Conservation (phyloP, 257 asterid genomes). For the Scutellaria minor region DNA sequence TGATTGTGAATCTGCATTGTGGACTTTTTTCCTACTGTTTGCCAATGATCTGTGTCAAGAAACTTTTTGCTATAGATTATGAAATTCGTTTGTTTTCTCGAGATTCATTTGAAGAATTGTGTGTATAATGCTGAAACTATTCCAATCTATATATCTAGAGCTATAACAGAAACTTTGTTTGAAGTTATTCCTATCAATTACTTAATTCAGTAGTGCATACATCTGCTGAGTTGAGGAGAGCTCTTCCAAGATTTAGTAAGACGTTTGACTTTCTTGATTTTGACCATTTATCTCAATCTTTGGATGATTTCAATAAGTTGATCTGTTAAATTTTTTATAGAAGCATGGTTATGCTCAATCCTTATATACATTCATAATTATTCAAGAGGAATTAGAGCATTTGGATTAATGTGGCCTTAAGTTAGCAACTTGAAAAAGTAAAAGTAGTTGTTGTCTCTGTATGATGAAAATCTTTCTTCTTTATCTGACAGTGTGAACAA, state of each 20-base stretch:
- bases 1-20: neutral
- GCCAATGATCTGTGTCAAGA: neutral
- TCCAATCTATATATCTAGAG: neutral
- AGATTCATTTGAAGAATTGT: neutral
- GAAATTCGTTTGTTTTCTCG: neutral
- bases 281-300: neutral
- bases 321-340: neutral
- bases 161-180: slow-evolving; percentile 18
- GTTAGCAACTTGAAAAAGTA: slow-evolving; percentile 23
- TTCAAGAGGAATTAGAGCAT: neutral
- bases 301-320: slow-evolving; percentile 16
- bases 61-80: neutral
- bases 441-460: slow-evolving; percentile 16
- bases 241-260: neutral
- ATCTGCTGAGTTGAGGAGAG: neutral
- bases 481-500: slow-evolving; percentile 41
- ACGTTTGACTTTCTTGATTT: slow-evolving; percentile 20
- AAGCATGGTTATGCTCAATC: neutral
- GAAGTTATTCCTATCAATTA: neutral
- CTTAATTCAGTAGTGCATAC: slow-evolving; percentile 3
- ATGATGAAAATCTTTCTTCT: slow-evolving; percentile 11
- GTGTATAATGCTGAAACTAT: neutral
- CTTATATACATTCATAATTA: neutral
- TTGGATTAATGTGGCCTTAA: slow-evolving; percentile 25
- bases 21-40: neutral